Percentiles rank a stretch among this genome's conserved stretches.
phyloP scores from a whole-genome alignment of 208 protist genomes.

The Acanthamoeba royreba region DNA sequence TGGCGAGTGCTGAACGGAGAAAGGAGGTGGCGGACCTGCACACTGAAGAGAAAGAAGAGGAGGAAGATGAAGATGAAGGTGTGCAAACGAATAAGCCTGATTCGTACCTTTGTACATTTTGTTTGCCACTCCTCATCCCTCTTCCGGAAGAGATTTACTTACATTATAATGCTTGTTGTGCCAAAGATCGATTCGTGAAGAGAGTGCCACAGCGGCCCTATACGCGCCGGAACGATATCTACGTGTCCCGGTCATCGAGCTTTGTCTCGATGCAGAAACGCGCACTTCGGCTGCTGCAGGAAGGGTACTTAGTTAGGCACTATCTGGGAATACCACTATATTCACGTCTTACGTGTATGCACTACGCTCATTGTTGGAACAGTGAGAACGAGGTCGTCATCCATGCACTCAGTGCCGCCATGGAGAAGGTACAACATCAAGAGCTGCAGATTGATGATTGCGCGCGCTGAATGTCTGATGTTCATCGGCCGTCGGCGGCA shows the following conservation, averaged over 20 bases:
- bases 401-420: background rate
- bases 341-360: background rate
- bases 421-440: background rate
- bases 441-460: background rate
- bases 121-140: too few relatives aligned
- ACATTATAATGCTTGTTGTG: too few relatives aligned
- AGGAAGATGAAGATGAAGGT: too few relatives aligned
- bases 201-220: background rate
- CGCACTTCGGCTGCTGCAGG: background rate
- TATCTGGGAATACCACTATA: too few relatives aligned
- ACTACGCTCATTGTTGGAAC: too few relatives aligned
- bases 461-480: background rate
- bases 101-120: too few relatives aligned
- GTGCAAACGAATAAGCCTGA: too few relatives aligned
- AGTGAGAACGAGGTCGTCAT: background rate
- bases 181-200: background rate
- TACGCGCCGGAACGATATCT: background rate
- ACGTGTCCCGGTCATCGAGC: background rate
- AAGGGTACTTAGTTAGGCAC: too few relatives aligned
- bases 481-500: background rate
- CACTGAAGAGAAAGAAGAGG: too few relatives aligned
- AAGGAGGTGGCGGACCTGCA: too few relatives aligned
- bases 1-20: too few relatives aligned
- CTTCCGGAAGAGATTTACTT: too few relatives aligned
- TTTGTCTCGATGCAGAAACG: background rate